Base-by-base conservation (phyloP, 176 grass and related monocot species). In the Saccharum officinarum region DNA sequence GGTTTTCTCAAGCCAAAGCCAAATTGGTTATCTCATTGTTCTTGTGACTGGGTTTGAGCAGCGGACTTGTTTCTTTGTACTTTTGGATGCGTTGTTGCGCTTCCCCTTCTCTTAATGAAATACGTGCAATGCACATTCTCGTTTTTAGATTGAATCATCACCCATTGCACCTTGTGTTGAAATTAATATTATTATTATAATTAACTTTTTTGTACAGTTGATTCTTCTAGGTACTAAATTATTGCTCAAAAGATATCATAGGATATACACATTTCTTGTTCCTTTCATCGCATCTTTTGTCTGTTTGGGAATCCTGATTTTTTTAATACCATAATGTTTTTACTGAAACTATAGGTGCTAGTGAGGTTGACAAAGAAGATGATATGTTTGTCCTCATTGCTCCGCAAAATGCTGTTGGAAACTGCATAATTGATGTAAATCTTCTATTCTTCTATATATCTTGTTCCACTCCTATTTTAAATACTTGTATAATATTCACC, bases 391-490 rank as follows among this genome's bases (percentile, higher is more conserved):
- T 98, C 59, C 91, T 98, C 57, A 84, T 98, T 84, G 95, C 95
- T 84, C 95, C 95, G 33, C 95, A 98, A 69, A 98, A 98, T 93
- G 95, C 95, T 91, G 95, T 98, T 93, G 95, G 95, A 72, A 98
- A 98, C 91, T 98, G 95, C 88, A 98, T 98, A 90, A 98, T 98
- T 82, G 95, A 93, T 80, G 95, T 98, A 84, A 93, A 90, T 15
- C 83, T 78, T 63, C 36, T 37, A 37, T 37, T 37, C 33, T 34
- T 34, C 52, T 73, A 50, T 64, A 8, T 18, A n/a, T 76, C 63
- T 61, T 40, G 9, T 50, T 78, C 37, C 46, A 41, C 54, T 63
- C 11, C n/a, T 28, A 30, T 78, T 49, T 57, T 37, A 67, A 31
- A 36, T 83, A 68, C 30, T 86, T 71, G 16, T 63, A 89, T 52